These are phyloP conservation scores for Rubroboletus satanas DNA, from an alignment of 768 basidiomycete species.

Conservation along the genomic window DNA sequence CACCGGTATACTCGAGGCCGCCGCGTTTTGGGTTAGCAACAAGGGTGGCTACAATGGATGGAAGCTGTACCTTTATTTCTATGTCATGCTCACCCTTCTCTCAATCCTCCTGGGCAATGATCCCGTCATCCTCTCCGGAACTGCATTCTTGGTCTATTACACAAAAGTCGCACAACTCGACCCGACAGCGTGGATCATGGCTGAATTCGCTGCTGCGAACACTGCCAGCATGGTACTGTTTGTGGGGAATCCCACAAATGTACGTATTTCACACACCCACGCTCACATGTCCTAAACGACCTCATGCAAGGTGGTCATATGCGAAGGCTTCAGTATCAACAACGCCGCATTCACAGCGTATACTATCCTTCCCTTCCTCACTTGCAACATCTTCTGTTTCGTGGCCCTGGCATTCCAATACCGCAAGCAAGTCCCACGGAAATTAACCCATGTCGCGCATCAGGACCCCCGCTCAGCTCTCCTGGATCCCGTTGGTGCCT, in stretches of 20 bases:
- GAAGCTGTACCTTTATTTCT: constrained; percentile 76
- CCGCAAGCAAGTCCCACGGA: constrained; percentile 49
- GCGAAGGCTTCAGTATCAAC: constrained; percentile 78
- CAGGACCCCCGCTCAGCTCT: constrained; percentile 59
- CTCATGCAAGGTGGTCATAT: constrained; percentile 57
- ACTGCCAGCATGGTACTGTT: constrained; percentile 74
- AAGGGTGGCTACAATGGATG: constrained; percentile 71
- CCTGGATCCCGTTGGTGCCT: constrained; percentile 68
- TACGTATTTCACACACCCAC: constrained; percentile 7
- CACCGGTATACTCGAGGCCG: constrained; percentile 80
- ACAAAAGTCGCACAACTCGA: constrained; percentile 54
- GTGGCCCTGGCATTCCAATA: constrained; percentile 58
- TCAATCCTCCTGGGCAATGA: constrained; percentile 90
- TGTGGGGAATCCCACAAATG: constrained; percentile 91
- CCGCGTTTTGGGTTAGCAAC: constrained; percentile 87
- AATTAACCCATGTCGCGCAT: constrained; percentile 34
- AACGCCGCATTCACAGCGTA: constrained; percentile 80
- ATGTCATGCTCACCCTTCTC: constrained; percentile 71
- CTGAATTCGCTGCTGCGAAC: constrained; percentile 77
- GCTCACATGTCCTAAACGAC: background rate
- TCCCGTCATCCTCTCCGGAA: constrained; percentile 89
- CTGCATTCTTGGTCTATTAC: constrained; percentile 86
- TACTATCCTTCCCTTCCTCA: constrained; percentile 77
- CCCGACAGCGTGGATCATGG: constrained; percentile 65
- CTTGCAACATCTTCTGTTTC: constrained; percentile 60